phyloP scores from a whole-genome alignment of 345 rosid species.

The Aurinia saxatilis region DNA sequence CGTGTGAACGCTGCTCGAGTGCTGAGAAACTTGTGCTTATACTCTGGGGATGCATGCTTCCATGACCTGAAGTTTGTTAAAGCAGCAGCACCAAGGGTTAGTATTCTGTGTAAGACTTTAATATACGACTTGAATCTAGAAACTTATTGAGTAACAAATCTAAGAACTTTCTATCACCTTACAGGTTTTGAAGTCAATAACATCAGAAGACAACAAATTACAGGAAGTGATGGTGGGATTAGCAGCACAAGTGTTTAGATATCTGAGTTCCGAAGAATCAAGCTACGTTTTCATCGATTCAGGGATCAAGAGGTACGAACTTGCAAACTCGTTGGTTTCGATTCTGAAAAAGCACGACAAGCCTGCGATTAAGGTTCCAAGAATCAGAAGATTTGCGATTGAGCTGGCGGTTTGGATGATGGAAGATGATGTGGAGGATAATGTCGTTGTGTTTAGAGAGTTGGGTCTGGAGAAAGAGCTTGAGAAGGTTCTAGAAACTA shows the following conservation, averaged over 20 bases:
- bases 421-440: constrained; percentile 44
- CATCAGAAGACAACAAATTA: constrained; percentile 55
- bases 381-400: constrained; percentile 75
- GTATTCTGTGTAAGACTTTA: constrained; percentile 3
- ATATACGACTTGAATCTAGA: not conserved
- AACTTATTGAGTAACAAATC: no score
- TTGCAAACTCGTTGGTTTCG: constrained; percentile 45
- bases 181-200: constrained; percentile 66
- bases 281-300: constrained; percentile 38
- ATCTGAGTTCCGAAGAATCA: constrained; percentile 52
- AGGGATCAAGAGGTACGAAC: constrained; percentile 42
- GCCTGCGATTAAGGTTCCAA: constrained; percentile 74
- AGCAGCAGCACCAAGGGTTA: constrained; percentile 63
- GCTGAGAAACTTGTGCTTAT: constrained; percentile 60
- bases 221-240: constrained; percentile 97
- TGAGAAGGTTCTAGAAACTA: constrained; percentile 60
- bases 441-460: constrained; percentile 33
- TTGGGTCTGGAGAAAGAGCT: constrained; percentile 57
- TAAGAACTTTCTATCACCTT: not conserved
- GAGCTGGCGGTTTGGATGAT: constrained; percentile 92
- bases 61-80: constrained; percentile 43
- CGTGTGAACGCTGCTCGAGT: constrained; percentile 72
- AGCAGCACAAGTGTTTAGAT: constrained; percentile 58
- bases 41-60: constrained; percentile 42
- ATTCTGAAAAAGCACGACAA: constrained; percentile 52